Percentiles rank a stretch among this genome's conserved stretches.
phyloP scores from a whole-genome alignment of 1,284 basidiomycete species.

The Malassezia restricta region DNA sequence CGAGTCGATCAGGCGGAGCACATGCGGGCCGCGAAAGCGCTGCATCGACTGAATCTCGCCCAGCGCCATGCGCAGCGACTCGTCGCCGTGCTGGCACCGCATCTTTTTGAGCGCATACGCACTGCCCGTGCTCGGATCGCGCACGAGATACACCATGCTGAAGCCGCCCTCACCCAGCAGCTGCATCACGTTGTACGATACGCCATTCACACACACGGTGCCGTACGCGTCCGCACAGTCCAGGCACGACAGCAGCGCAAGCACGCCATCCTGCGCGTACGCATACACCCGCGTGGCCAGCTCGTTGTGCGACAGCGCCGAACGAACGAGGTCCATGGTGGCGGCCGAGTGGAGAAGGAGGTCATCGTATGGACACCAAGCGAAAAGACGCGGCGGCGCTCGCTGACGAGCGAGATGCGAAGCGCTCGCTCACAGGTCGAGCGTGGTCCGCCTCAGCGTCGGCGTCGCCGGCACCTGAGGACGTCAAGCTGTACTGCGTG shows the following conservation, averaged over 20 bases:
- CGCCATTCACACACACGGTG: constrained; percentile 35
- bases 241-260: constrained; percentile 28
- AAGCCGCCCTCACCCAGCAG: constrained; percentile 38
- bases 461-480: background rate
- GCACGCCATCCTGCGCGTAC: constrained; percentile 26
- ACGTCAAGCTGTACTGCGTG: constrained; percentile 9
- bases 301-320: too few species aligned
- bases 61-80: constrained; percentile 40
- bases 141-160: constrained; percentile 36
- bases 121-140: constrained; percentile 33
- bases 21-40: constrained; percentile 41
- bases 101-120: constrained; percentile 46
- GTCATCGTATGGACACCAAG: background rate
- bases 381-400: background rate
- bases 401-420: background rate
- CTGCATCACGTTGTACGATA: constrained; percentile 33
- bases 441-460: background rate
- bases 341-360: too few species aligned
- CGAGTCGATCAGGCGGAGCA: constrained; percentile 42
- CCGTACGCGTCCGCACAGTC: constrained; percentile 25
- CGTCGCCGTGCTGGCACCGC: constrained; percentile 40
- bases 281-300: background rate
- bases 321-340: background rate
- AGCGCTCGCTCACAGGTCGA: background rate
- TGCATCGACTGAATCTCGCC: constrained; percentile 45